Percentiles rank a stretch among this genome's conserved stretches.
These are phyloP conservation scores for Friedmanniomyces simplex DNA, from an alignment of 495 filamentous ascomycete species.

Conservation along the genomic window DNA sequence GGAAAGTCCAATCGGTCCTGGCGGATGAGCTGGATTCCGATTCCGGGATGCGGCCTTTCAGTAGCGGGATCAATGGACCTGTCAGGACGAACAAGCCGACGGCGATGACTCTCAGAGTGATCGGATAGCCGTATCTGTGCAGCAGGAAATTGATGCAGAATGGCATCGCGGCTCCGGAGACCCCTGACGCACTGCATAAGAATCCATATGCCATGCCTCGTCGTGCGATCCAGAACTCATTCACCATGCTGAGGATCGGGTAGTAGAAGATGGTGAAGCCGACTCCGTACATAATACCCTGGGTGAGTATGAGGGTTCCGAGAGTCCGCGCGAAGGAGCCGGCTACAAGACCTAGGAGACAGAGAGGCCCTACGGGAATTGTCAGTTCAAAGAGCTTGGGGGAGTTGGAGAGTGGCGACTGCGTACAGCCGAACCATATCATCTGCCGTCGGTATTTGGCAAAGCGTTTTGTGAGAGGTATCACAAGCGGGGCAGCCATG, in stretches of 20 bases:
- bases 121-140: conserved; percentile 7
- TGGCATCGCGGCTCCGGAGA: conserved; percentile 9
- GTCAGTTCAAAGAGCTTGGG: background rate
- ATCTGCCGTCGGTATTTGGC: conserved; percentile 24
- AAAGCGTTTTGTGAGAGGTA: conserved; percentile 25
- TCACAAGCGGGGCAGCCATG: conserved; percentile 25
- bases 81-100: conserved; percentile 8
- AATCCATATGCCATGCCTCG: conserved; percentile 15
- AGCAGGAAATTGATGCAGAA: conserved; percentile 1
- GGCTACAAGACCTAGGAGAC: conserved; percentile 23
- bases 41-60: conserved; percentile 11
- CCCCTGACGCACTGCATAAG: conserved; percentile 10
- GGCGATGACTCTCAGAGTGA: conserved; percentile 3
- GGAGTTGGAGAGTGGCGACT: background rate
- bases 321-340: conserved; percentile 29
- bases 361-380: conserved; percentile 5
- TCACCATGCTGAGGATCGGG: conserved; percentile 23
- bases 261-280: conserved; percentile 33
- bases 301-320: conserved; percentile 28
- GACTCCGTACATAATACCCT: conserved; percentile 32
- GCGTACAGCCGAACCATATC: conserved; percentile 22
- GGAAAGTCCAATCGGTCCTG: conserved; percentile 16
- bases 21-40: background rate
- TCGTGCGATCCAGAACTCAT: conserved; percentile 13
- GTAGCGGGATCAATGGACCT: conserved; percentile 4